Conservation (phyloP, 345 rosid species). For the Gossypium sturtianum region DNA sequence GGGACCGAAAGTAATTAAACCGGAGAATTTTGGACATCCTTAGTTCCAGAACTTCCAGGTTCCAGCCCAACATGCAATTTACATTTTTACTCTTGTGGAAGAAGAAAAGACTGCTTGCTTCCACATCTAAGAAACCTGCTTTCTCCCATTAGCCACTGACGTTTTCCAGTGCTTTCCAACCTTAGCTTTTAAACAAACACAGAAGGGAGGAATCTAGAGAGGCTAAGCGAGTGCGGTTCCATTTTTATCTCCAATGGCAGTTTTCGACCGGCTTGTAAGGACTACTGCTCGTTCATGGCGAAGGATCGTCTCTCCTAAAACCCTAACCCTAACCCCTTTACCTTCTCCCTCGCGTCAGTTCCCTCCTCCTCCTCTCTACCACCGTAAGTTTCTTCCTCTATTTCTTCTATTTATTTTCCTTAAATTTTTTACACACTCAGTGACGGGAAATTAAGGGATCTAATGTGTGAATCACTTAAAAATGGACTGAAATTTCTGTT, state of each 20-base stretch:
- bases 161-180: too few species aligned
- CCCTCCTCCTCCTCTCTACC: slow-evolving; percentile 22
- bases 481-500: not conserved
- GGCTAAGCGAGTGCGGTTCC: not conserved
- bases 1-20: too few species aligned
- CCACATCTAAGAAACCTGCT: too few species aligned
- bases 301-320: slow-evolving; percentile 22
- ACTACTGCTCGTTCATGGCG: slow-evolving; percentile 36
- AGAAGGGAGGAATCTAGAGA: too few species aligned
- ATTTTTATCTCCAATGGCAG: slow-evolving; percentile 33
- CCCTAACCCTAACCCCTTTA: slow-evolving; percentile 28
- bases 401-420: not conserved
- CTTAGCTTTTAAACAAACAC: too few species aligned
- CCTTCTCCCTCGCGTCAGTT: slow-evolving; percentile 18
- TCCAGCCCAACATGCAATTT: too few species aligned
- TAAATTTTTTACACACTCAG: not conserved
- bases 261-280: slow-evolving; percentile 32
- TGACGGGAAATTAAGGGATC: not conserved
- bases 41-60: too few species aligned
- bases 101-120: too few species aligned
- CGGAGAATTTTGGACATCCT: too few species aligned
- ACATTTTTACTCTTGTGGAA: too few species aligned
- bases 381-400: slow-evolving; percentile 22
- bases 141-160: too few species aligned
- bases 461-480: not conserved